These are phyloP conservation scores for Carnegiea gigantea DNA, from an alignment of 179 eudicot genomes.

Conservation along the genomic window DNA sequence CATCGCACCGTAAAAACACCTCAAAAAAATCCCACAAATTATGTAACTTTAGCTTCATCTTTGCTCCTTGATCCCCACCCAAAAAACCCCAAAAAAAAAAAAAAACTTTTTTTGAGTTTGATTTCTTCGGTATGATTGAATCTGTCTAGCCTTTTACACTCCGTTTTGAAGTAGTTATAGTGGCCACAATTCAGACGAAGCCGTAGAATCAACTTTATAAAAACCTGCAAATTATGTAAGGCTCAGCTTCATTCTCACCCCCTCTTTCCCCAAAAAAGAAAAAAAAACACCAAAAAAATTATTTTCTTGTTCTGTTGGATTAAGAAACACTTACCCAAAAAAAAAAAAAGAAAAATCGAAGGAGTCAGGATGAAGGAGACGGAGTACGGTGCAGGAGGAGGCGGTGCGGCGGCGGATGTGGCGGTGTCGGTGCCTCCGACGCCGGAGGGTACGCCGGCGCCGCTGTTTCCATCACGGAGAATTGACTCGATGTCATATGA, in stretches of 20 bases:
- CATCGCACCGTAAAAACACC: not conserved
- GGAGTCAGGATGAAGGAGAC: not conserved
- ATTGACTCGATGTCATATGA: slow-evolving; percentile 38
- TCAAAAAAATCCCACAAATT: slow-evolving; percentile 2
- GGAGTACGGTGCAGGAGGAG: not conserved
- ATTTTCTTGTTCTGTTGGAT: not conserved
- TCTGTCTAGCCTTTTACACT: slow-evolving; percentile 10
- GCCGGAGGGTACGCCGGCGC: slow-evolving; percentile 42
- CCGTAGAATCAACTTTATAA: slow-evolving; percentile 31
- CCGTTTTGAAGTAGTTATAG: slow-evolving; percentile 1
- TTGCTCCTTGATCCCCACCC: not conserved
- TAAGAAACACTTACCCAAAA: not conserved
- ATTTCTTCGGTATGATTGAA: not conserved
- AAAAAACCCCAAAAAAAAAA: not conserved
- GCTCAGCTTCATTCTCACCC: not conserved
- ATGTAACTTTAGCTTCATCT: slow-evolving; percentile 4
- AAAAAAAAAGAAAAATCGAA: not conserved
- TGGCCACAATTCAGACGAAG: slow-evolving; percentile 27
- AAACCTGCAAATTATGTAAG: slow-evolving; percentile 35
- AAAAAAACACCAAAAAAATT: not conserved
- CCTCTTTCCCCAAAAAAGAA: not conserved
- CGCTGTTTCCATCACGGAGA: slow-evolving; percentile 23
- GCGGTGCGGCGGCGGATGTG: slow-evolving; percentile 22
- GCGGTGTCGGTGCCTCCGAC: slow-evolving; percentile 21
- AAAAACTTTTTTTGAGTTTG: not conserved